phyloP scores from a whole-genome alignment of 352 stramenopile species.

The Globisporangium okanoganense region DNA sequence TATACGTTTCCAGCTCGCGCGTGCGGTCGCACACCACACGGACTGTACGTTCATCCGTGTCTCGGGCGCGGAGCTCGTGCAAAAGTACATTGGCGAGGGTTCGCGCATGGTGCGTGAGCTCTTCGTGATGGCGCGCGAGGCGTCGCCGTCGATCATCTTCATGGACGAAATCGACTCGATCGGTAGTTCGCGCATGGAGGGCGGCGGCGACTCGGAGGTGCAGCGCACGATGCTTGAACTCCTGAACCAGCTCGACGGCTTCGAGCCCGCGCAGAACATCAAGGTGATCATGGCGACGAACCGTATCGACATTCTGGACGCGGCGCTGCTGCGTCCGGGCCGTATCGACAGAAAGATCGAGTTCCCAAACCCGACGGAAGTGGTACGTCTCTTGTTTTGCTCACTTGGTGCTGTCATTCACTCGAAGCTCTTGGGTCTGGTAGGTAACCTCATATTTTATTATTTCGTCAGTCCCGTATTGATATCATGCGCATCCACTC shows the following conservation, averaged over 20 bases:
- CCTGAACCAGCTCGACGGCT: constrained; percentile 97
- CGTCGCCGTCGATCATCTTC: constrained; percentile 99
- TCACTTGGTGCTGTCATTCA: not conserved
- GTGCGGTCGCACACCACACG: constrained; percentile 99
- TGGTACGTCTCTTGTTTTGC: constrained; percentile 35
- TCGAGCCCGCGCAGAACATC: constrained; percentile 97
- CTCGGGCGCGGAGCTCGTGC: constrained; percentile 97
- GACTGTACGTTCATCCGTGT: constrained; percentile 99
- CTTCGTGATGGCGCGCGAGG: constrained; percentile 97
- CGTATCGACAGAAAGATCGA: constrained; percentile 99
- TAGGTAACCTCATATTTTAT: constrained; percentile 12
- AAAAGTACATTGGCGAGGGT: constrained; percentile 99
- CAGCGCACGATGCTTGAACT: constrained; percentile 99
- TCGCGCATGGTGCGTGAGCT: constrained; percentile 99
- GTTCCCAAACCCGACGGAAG: constrained; percentile 98
- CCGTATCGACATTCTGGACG: constrained; percentile 98
- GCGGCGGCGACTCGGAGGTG: constrained; percentile 97
- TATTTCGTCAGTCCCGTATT: constrained; percentile 75
- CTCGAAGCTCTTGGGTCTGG: not conserved
- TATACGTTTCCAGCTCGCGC: constrained; percentile 56
- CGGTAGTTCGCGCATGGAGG: constrained; percentile 90
- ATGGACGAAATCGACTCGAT: constrained; percentile 99
- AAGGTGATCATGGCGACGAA: constrained; percentile 99
- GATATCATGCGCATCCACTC: constrained; percentile 99
- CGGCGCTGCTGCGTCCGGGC: constrained; percentile 94